Conservation (phyloP, 306 rosid genomes). For the Cercis canadensis region DNA sequence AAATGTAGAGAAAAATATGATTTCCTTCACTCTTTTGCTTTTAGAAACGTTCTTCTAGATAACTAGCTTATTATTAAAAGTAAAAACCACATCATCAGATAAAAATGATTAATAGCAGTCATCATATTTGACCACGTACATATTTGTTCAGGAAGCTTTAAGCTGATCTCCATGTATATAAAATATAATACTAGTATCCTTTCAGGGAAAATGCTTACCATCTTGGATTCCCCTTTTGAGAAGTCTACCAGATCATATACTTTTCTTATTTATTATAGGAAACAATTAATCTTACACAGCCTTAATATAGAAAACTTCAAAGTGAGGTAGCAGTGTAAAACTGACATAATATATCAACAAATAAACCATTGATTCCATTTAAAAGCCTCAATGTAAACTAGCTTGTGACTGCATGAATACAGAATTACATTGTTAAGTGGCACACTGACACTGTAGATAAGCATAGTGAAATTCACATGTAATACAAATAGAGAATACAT, state of each 20-base stretch:
- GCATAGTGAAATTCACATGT: conserved; percentile 13
- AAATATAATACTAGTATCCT: conserved; percentile 5
- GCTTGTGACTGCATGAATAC: background rate
- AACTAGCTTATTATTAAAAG: background rate
- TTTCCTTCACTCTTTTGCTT: conserved; percentile 9
- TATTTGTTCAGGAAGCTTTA: background rate
- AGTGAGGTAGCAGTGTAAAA: background rate
- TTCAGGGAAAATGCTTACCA: background rate
- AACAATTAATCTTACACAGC: conserved; percentile 4
- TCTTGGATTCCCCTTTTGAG: background rate
- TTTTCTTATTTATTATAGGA: background rate
- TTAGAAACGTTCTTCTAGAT: conserved; percentile 3
- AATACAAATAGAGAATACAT: conserved; percentile 1
- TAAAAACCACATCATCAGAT: conserved; percentile 1
- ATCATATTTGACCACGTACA: conserved; percentile 3
- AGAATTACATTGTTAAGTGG: conserved; percentile 1
- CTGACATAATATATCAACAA: conserved; percentile 4
- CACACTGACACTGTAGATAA: background rate
- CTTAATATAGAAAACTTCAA: background rate
- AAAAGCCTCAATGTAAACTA: background rate
- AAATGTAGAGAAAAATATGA: background rate
- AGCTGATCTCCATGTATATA: background rate
- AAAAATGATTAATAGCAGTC: background rate
- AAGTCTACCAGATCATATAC: background rate
- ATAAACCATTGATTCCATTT: background rate